Conservation (phyloP, 768 basidiomycete species). For the Crepidotus variabilis region DNA sequence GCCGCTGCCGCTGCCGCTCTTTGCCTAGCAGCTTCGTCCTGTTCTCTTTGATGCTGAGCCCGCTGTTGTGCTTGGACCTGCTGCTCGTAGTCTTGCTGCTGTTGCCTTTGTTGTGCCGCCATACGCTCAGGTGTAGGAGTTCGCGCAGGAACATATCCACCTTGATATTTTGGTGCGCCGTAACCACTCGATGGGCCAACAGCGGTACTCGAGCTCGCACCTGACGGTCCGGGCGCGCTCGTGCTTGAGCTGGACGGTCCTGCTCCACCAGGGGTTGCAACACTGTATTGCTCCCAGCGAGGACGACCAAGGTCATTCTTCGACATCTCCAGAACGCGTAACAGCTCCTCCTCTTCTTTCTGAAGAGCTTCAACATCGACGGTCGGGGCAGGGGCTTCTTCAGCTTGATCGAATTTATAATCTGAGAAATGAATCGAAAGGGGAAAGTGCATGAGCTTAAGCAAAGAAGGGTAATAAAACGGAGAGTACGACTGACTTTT, state of each 20-base stretch:
- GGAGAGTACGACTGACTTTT: conserved; percentile 53
- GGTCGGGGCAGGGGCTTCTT: conserved; percentile 62
- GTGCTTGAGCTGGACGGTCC: conserved; percentile 24
- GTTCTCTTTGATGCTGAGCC: conserved; percentile 11
- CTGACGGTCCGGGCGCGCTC: conserved; percentile 21
- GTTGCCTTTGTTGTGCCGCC: conserved; percentile 10
- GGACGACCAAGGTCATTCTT: conserved; percentile 81
- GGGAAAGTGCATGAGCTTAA: not conserved
- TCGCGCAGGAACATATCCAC: conserved; percentile 55
- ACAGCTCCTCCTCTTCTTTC: conserved; percentile 92
- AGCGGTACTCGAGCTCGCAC: conserved; percentile 17
- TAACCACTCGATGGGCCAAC: conserved; percentile 17
- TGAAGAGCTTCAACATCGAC: conserved; percentile 79
- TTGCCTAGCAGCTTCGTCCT: conserved; percentile 4
- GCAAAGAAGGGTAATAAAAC: not conserved
- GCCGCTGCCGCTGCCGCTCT: conserved; percentile 12
- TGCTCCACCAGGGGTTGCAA: conserved; percentile 27
- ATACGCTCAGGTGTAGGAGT: conserved; percentile 36
- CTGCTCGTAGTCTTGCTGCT: conserved; percentile 7
- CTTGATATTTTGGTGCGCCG: conserved; percentile 36
- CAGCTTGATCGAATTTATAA: conserved; percentile 63
- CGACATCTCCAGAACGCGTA: conserved; percentile 89
- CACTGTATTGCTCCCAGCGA: conserved; percentile 45
- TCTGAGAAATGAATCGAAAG: conserved; percentile 33
- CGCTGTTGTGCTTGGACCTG: conserved; percentile 18